Percentiles rank a stretch among this genome's conserved stretches.
phyloP scores from a whole-genome alignment of 306 rosid genomes.

The Cucumis sativus region DNA sequence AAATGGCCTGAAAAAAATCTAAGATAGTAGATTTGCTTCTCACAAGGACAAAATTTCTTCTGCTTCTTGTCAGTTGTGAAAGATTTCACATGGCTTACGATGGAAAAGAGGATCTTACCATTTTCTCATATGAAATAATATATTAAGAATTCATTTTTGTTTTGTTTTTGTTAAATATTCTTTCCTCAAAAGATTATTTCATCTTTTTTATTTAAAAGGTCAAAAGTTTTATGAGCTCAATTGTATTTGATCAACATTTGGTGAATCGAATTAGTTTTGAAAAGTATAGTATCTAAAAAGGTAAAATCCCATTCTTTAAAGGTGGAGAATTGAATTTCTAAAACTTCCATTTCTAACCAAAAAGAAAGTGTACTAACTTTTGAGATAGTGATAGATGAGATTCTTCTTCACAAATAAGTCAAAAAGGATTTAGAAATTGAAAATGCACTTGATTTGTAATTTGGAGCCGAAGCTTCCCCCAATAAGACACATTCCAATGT shows the following conservation, averaged over 20 bases:
- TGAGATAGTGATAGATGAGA: background rate
- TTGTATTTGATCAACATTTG: background rate
- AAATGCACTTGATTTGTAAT: background rate
- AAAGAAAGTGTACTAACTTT: background rate
- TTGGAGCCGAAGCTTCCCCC: background rate
- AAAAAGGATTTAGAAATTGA: background rate
- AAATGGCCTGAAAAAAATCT: constrained; percentile 2
- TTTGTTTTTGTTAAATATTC: background rate
- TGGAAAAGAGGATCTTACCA: background rate
- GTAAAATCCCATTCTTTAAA: background rate
- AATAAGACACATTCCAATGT: background rate
- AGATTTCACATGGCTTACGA: background rate
- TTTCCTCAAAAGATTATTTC: background rate
- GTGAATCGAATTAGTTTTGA: background rate
- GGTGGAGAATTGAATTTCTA: background rate
- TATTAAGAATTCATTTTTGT: background rate
- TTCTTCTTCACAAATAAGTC: background rate
- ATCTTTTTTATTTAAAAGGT: background rate
- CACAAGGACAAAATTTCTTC: background rate
- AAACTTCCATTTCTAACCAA: background rate
- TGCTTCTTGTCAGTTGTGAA: background rate
- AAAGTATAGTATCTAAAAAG: background rate
- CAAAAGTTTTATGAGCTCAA: background rate
- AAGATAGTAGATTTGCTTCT: background rate
- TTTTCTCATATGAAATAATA: background rate